These are phyloP conservation scores for Neurospora sublineolata DNA, from an alignment of 495 filamentous ascomycete genomes.

Conservation along the genomic window DNA sequence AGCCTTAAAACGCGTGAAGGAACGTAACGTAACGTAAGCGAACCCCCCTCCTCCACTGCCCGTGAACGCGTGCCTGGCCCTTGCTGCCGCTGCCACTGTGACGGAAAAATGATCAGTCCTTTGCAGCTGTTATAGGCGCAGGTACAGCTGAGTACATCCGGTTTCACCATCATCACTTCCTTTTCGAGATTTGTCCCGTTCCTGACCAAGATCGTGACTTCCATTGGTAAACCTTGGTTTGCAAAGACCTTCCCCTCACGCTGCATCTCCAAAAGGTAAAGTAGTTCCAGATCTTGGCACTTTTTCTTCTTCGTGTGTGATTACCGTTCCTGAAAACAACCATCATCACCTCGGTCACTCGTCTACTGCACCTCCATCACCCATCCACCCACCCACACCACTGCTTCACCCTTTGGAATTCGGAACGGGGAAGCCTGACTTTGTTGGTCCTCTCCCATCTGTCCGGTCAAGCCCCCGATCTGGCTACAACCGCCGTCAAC, in stretches of 20 bases:
- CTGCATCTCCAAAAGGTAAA: background rate
- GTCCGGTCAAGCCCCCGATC: background rate
- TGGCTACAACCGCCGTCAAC: background rate
- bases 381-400: background rate
- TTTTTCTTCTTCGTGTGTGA: background rate
- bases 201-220: background rate
- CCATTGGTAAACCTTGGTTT: background rate
- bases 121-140: background rate
- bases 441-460: background rate
- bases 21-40: background rate
- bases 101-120: background rate
- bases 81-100: background rate
- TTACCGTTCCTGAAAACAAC: background rate
- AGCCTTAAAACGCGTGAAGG: background rate
- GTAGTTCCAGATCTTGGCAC: background rate
- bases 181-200: background rate
- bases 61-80: background rate
- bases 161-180: background rate
- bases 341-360: background rate
- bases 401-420: background rate
- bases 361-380: background rate
- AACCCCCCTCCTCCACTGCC: background rate
- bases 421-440: background rate
- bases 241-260: background rate
- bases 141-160: background rate